phyloP scores from a whole-genome alignment of 2,329 filamentous ascomycete genomes.

The Ophiobolus disseminans region DNA sequence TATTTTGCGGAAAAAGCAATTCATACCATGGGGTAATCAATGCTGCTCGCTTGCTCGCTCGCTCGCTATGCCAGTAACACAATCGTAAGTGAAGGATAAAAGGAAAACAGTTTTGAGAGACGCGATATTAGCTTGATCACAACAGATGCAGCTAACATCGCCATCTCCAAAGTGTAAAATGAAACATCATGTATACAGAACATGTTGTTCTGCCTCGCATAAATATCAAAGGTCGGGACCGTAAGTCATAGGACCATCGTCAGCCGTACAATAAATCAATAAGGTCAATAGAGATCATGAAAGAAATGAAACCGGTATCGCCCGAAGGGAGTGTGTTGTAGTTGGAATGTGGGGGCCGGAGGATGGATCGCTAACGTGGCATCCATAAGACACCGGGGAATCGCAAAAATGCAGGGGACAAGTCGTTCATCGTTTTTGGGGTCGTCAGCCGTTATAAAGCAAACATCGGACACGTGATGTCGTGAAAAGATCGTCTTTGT shows the following conservation, averaged over 20 bases:
- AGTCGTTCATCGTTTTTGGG: constrained; percentile 42
- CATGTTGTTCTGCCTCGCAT: constrained; percentile 13
- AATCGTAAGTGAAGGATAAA: constrained; percentile 38
- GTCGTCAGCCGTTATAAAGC: constrained; percentile 45
- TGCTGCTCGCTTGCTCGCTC: constrained; percentile 21
- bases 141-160: constrained; percentile 9
- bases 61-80: constrained; percentile 51
- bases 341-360: constrained; percentile 33
- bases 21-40: constrained; percentile 9
- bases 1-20: constrained; percentile 2
- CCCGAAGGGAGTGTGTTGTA: constrained; percentile 38
- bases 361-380: constrained; percentile 41
- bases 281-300: constrained; percentile 27
- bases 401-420: constrained; percentile 40
- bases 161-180: constrained; percentile 14
- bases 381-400: constrained; percentile 46
- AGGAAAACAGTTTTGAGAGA: constrained; percentile 4
- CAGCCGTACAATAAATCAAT: constrained; percentile 29
- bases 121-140: constrained; percentile 10
- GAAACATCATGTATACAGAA: constrained; percentile 1
- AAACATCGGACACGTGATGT: constrained; percentile 41
- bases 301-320: constrained; percentile 32
- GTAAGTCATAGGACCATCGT: constrained; percentile 36
- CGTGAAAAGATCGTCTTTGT: constrained; percentile 22
- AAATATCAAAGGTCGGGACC: constrained; percentile 30